Percentiles rank a stretch among this genome's conserved stretches.
Conservation (phyloP, 2,329 filamentous ascomycete species). For the Fusarium sp. region DNA sequence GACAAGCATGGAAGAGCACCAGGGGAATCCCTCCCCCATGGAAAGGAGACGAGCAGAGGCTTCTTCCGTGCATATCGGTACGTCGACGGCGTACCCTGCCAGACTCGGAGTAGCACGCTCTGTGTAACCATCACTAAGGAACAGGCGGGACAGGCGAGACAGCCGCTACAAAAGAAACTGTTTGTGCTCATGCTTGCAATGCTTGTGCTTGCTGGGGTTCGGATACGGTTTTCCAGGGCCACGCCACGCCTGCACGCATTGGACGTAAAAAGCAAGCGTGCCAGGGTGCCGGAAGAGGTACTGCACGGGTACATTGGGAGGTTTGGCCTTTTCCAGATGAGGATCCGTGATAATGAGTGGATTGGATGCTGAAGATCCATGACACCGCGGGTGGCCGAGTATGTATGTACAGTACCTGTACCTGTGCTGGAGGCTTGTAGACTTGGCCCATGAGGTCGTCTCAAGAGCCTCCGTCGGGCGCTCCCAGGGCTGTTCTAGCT, state of each 20-base stretch:
- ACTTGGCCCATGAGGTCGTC: neutral
- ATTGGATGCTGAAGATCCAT: conserved; percentile 23
- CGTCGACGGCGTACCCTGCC: conserved; percentile 25
- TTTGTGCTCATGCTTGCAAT: neutral
- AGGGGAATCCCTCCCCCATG: conserved; percentile 1
- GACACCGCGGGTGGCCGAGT: neutral
- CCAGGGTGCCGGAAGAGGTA: conserved; percentile 2
- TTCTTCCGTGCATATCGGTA: conserved; percentile 17
- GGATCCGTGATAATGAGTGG: conserved; percentile 11
- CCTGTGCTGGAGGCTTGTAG: conserved; percentile 1
- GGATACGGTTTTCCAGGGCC: conserved; percentile 27
- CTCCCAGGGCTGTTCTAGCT: conserved; percentile 26
- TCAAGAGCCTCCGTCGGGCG: conserved; percentile 22
- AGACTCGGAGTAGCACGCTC: conserved; percentile 38
- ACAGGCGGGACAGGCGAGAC: conserved; percentile 23
- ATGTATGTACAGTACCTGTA: no score
- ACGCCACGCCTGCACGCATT: neutral
- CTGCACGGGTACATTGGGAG: conserved; percentile 7
- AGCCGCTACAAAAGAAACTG: conserved; percentile 23
- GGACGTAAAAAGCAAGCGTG: neutral
- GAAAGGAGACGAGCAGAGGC: conserved; percentile 18
- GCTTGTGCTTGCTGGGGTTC: neutral
- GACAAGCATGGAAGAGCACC: conserved; percentile 17
- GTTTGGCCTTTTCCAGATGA: conserved; percentile 21
- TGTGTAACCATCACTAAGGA: conserved; percentile 37